Evolutionary conservation across 805 yeast genomes (phyloP), one percentile per base, ranked within the genome.

Genomic region (Zygosaccharomyces bisporus): DNA sequence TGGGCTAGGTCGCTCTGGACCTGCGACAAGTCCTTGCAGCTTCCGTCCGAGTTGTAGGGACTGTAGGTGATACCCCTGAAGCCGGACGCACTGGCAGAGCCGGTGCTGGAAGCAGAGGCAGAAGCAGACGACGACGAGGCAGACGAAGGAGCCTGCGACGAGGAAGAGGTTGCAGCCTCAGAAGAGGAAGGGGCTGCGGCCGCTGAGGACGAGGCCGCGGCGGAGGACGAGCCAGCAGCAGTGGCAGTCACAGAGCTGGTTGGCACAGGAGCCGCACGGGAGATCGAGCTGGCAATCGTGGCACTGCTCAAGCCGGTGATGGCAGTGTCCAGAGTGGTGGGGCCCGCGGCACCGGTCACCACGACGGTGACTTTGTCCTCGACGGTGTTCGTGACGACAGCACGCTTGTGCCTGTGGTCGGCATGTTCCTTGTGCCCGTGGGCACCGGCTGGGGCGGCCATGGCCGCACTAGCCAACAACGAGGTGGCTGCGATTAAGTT

Each of bases 51-150:
- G 47, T 80, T 70, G 76, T 86, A 86, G 55, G 95, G 95, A 40
- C 90, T 80, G 75, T 86, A 86, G 46, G 89, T 79, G 58, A 86
- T 74, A 75, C 93, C 95, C 67, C 75, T 79, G 50, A 81, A 73
- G 49, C 76, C 74, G 24, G 71, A 72, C 60, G 61, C 55, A 45
- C 59, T 66, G 53, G 49, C 63, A 21, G 63, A 43, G 25, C 68
- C 49, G 17, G 71, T 40, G 36, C 68, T 41, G 43, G 69, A 37
- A n/a, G 58, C 39, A 19, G 73, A 46, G 13, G 69, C 43, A 13
- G 69, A 49, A 13, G 71, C 50, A 13, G 68, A 47, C n/a, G n/a
- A n/a, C n/a, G n/a, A n/a, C n/a, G n/a, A n/a, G n/a, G n/a, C n/a
- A n/a, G n/a, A n/a, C 9, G 29, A 71, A 35, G 19, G 70, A 23